Conservation (phyloP, 345 rosid genomes). For the Gynandropsis gynandra region DNA sequence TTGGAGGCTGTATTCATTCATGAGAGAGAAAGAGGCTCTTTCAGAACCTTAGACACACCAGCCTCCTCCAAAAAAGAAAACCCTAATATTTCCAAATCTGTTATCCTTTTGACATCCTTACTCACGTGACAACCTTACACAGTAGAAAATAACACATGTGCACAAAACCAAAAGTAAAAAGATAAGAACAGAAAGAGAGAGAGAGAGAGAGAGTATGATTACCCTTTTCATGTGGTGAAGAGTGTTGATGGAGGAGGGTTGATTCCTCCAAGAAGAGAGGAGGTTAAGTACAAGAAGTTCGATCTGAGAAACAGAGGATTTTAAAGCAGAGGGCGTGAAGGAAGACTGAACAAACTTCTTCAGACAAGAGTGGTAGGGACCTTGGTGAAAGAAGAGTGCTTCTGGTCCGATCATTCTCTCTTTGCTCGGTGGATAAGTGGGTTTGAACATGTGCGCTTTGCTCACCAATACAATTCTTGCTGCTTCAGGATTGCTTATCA, state of each 20-base stretch:
- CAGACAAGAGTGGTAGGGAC: constrained; percentile 63
- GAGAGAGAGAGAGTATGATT: constrained; percentile 13
- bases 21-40: no score
- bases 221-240: constrained; percentile 89
- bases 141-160: constrained; percentile 1
- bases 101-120: no score
- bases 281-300: constrained; percentile 51
- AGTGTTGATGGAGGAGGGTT: constrained; percentile 51
- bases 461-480: constrained; percentile 62
- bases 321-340: constrained; percentile 60
- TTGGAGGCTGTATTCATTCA: no score
- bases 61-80: no score
- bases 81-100: no score
- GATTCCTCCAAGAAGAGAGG: constrained; percentile 52
- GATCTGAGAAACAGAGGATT: constrained; percentile 56
- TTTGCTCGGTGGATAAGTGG: constrained; percentile 87
- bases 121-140: no score
- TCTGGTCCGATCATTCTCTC: constrained; percentile 83
- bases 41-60: no score
- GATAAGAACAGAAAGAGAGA: not conserved
- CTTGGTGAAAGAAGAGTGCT: constrained; percentile 85
- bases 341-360: constrained; percentile 69
- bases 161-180: constrained; percentile 20
- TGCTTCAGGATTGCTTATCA: constrained; percentile 89
- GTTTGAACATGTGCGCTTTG: constrained; percentile 69